These are phyloP conservation scores for Theileria parva DNA, from an alignment of 169 alveolate genomes.

Conservation along the genomic window DNA sequence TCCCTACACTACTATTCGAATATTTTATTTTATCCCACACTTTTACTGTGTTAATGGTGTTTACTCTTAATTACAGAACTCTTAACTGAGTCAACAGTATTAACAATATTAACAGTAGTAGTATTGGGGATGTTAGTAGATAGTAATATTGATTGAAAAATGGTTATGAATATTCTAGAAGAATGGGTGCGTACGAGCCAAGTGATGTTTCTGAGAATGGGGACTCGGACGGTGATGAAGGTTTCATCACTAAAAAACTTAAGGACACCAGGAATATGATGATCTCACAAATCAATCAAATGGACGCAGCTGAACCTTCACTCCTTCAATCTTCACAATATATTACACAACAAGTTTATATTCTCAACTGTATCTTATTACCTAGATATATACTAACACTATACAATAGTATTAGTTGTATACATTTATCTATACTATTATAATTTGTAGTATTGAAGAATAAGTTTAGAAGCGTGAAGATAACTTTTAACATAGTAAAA, in stretches of 20 bases:
- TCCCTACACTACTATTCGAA: neutral
- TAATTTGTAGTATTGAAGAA: slow-evolving; percentile 35
- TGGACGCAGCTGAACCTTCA: slow-evolving; percentile 64
- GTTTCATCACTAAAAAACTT: slow-evolving; percentile 16
- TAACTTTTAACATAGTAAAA: slow-evolving; percentile 29
- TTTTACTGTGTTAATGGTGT: neutral
- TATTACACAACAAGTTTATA: slow-evolving; percentile 35
- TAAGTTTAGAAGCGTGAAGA: slow-evolving; percentile 44
- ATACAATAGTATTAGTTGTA: neutral
- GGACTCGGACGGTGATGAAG: slow-evolving; percentile 3
- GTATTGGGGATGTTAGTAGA: neutral
- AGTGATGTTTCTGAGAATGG: neutral
- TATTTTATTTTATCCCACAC: neutral
- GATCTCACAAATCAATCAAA: slow-evolving; percentile 59
- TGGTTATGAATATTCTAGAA: neutral
- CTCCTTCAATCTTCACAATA: slow-evolving; percentile 56
- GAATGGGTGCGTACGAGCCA: neutral
- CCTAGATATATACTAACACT: neutral
- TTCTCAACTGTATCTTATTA: neutral
- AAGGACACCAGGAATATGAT: slow-evolving; percentile 67
- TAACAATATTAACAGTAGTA: neutral
- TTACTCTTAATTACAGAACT: neutral
- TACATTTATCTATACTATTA: neutral
- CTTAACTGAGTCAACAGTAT: neutral
- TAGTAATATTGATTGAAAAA: neutral